Percentiles rank a stretch among this genome's conserved stretches.
phyloP scores from a whole-genome alignment of 495 filamentous ascomycete genomes.

The Thozetella sp. region DNA sequence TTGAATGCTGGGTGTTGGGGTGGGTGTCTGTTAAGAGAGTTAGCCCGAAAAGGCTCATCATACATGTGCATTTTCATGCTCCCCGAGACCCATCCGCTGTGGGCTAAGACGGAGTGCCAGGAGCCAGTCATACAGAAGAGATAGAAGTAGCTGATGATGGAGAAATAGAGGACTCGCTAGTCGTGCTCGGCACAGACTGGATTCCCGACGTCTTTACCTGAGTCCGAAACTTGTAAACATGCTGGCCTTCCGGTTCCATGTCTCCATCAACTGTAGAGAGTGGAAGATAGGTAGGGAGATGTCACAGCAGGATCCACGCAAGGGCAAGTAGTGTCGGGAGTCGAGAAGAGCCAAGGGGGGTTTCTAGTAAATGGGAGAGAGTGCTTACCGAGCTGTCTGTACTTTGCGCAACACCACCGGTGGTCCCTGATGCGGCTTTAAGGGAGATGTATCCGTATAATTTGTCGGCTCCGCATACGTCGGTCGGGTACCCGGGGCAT shows the following conservation, averaged over 20 bases:
- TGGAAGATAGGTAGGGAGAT: not conserved
- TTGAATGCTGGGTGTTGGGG: slow-evolving; percentile 24
- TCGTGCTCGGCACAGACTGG: slow-evolving; percentile 31
- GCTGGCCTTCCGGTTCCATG: not conserved
- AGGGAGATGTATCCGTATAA: slow-evolving; percentile 43
- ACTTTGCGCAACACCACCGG: slow-evolving; percentile 2
- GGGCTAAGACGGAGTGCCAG: too few species aligned
- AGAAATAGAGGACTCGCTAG: slow-evolving; percentile 9
- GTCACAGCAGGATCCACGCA: not conserved
- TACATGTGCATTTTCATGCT: too few species aligned
- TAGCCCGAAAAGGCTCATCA: slow-evolving; percentile 6
- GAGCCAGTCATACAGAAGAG: slow-evolving; percentile 28
- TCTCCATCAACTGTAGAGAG: slow-evolving; percentile 4
- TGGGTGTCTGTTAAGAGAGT: slow-evolving; percentile 1
- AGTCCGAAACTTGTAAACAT: slow-evolving; percentile 12
- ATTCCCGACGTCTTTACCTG: slow-evolving; percentile 30
- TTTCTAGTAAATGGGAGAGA: not conserved
- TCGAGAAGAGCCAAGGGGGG: too few species aligned
- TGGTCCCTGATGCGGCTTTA: slow-evolving; percentile 16
- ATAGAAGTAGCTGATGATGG: slow-evolving; percentile 20
- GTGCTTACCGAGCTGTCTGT: slow-evolving; percentile 18
- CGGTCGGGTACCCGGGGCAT: slow-evolving; percentile 42
- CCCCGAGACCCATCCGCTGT: too few species aligned
- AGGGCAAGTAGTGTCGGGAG: not conserved
- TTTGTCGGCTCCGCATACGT: slow-evolving; percentile 39